phyloP scores from a whole-genome alignment of 345 rosid genomes.

The Schrenkiella parvula region DNA sequence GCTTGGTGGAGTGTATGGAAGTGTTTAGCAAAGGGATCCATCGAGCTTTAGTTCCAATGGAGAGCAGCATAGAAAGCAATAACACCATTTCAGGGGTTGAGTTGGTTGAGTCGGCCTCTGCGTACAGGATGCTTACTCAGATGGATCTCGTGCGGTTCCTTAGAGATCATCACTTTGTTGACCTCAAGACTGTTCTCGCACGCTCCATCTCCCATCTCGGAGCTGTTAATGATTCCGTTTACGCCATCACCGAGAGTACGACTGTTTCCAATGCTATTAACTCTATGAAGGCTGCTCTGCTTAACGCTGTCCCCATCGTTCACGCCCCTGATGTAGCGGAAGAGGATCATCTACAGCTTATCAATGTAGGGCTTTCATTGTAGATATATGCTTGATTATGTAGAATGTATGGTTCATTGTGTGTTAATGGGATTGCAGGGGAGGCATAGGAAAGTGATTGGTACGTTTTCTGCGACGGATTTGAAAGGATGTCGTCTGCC shows the following conservation, averaged over 20 bases:
- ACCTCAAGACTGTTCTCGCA: slow-evolving; percentile 36
- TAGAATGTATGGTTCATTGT: background rate
- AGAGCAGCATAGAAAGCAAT: slow-evolving; percentile 41
- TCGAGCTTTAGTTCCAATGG: slow-evolving; percentile 70
- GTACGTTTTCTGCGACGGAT: slow-evolving; percentile 81
- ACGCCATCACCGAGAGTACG: slow-evolving; percentile 51
- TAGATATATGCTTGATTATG: background rate
- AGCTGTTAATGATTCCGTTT: slow-evolving; percentile 54
- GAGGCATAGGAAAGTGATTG: slow-evolving; percentile 51
- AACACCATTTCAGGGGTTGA: slow-evolving; percentile 44
- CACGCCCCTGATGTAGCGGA: slow-evolving; percentile 39
- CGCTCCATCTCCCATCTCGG: slow-evolving; percentile 36
- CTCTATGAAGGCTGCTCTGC: slow-evolving; percentile 60
- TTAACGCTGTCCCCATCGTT: slow-evolving; percentile 79
- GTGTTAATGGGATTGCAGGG: slow-evolving; percentile 44
- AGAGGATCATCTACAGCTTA: slow-evolving; percentile 50
- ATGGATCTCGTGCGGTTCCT: slow-evolving; percentile 67
- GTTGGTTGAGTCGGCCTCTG: slow-evolving; percentile 56
- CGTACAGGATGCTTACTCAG: slow-evolving; percentile 71
- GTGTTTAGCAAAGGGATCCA: slow-evolving; percentile 85
- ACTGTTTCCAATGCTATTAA: slow-evolving; percentile 53
- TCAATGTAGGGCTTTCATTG: slow-evolving; percentile 38
- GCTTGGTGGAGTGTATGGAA: slow-evolving; percentile 73
- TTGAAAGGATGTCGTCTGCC: slow-evolving; percentile 62
- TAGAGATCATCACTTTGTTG: slow-evolving; percentile 35